phyloP scores from a whole-genome alignment of 148 eudicot genomes.

The Camellia japonica region DNA sequence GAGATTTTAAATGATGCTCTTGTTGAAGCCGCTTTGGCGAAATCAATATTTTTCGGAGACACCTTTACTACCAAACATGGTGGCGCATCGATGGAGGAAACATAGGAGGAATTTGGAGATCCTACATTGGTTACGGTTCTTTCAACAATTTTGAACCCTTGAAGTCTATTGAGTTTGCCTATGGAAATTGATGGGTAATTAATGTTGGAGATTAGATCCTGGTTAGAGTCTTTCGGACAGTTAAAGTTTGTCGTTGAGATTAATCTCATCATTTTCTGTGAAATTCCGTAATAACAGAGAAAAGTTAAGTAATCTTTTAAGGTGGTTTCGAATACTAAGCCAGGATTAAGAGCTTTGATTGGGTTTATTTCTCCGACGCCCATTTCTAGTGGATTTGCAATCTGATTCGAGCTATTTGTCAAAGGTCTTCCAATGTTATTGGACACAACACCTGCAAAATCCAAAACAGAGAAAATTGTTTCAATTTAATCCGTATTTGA shows the following conservation, averaged over 20 bases:
- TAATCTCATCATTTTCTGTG: slow-evolving; percentile 34
- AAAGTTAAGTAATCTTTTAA: slow-evolving; percentile 44
- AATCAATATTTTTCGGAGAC: slow-evolving; percentile 43
- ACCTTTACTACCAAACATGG: slow-evolving; percentile 42
- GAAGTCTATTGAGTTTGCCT: slow-evolving; percentile 28
- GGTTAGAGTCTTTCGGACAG: slow-evolving; percentile 42
- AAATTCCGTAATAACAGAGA: slow-evolving; percentile 47
- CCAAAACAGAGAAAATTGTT: not conserved
- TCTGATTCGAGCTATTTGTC: slow-evolving; percentile 35
- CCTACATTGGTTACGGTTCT: slow-evolving; percentile 56
- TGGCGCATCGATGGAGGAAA: slow-evolving; percentile 38
- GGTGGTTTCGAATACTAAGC: slow-evolving; percentile 53
- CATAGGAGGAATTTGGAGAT: slow-evolving; percentile 42
- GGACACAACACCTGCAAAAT: slow-evolving; percentile 42
- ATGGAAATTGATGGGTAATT: slow-evolving; percentile 71
- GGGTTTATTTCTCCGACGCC: slow-evolving; percentile 65
- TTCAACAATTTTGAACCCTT: slow-evolving; percentile 22
- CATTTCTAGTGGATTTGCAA: slow-evolving; percentile 48
- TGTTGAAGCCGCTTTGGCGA: slow-evolving; percentile 15
- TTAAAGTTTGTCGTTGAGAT: slow-evolving; percentile 35
- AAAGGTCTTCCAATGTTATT: slow-evolving; percentile 40
- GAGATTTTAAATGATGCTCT: slow-evolving; percentile 40
- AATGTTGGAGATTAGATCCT: slow-evolving; percentile 39
- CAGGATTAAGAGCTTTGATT: slow-evolving; percentile 62
- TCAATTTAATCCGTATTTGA: not conserved